Conservation (phyloP, 441 rosid genomes). For the Gossypium schwendimanii region DNA sequence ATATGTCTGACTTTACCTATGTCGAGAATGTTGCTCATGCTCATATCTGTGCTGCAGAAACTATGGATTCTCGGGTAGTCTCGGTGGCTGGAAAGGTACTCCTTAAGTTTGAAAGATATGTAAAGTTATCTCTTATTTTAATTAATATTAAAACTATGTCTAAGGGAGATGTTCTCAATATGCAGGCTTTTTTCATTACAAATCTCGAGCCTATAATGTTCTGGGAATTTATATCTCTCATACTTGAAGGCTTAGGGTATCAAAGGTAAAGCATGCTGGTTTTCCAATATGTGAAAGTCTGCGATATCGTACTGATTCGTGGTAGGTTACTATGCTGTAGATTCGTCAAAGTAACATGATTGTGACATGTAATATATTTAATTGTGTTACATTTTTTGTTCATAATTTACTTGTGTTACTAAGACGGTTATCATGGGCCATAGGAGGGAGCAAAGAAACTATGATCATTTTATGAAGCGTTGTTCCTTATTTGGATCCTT, state of each 20-base stretch:
- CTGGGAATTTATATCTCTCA: constrained; percentile 62
- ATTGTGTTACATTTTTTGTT: neutral
- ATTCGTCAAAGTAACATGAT: neutral
- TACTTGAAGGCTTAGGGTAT: constrained; percentile 71
- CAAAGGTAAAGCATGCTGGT: constrained; percentile 48
- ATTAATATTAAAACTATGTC: neutral
- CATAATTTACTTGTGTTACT: neutral
- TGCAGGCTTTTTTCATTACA: constrained; percentile 86
- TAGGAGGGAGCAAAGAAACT: neutral
- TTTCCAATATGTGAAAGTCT: constrained; percentile 6
- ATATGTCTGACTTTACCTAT: constrained; percentile 80
- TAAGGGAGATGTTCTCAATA: constrained; percentile 15
- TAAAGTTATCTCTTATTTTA: neutral
- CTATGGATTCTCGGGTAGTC: constrained; percentile 55
- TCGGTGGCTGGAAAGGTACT: constrained; percentile 92
- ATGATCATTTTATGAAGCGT: neutral
- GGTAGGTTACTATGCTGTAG: neutral
- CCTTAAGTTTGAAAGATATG: neutral
- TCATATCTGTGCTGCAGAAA: constrained; percentile 66
- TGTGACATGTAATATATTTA: neutral
- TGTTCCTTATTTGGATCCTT: neutral
- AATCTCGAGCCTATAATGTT: constrained; percentile 68
- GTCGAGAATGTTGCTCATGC: constrained; percentile 81
- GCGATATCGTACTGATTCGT: neutral
- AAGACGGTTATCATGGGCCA: neutral